These are phyloP conservation scores for Ophiostoma sp. DNA, from an alignment of 2,329 filamentous ascomycete species.

Conservation along the genomic window DNA sequence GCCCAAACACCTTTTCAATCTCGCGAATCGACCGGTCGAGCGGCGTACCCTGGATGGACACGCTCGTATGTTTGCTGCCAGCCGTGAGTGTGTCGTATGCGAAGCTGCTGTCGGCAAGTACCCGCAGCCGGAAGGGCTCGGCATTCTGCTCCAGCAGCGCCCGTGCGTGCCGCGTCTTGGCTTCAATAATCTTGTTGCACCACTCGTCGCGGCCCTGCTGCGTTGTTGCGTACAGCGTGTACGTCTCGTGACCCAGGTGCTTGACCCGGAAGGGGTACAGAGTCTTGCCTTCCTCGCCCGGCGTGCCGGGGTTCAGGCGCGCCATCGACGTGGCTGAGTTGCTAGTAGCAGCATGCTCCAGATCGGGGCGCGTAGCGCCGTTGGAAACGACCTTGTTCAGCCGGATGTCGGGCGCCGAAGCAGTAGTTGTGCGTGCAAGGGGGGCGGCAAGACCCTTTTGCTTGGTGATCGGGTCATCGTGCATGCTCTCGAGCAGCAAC, in stretches of 20 bases:
- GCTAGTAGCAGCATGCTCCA: slow-evolving; percentile 64
- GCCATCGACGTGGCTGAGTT: slow-evolving; percentile 56
- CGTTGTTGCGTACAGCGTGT: slow-evolving; percentile 80
- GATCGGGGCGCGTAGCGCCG: slow-evolving; percentile 45
- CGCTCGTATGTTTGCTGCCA: slow-evolving; percentile 56
- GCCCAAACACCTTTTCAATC: slow-evolving; percentile 71
- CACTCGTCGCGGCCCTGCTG: slow-evolving; percentile 74
- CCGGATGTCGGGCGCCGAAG: slow-evolving; percentile 51
- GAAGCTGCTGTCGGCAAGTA: slow-evolving; percentile 90
- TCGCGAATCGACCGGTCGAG: slow-evolving; percentile 86
- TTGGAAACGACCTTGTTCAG: slow-evolving; percentile 53
- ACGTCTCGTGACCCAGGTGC: slow-evolving; percentile 88
- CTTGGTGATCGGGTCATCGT: slow-evolving; percentile 86
- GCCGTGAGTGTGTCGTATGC: slow-evolving; percentile 63
- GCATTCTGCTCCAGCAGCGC: slow-evolving; percentile 88
- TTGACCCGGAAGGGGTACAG: slow-evolving; percentile 94
- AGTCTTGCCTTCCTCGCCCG: slow-evolving; percentile 69
- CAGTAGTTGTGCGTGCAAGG: slow-evolving; percentile 54
- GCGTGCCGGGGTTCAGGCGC: slow-evolving; percentile 40
- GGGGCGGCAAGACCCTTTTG: slow-evolving; percentile 66
- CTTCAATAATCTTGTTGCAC: slow-evolving; percentile 90
- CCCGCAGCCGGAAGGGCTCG: slow-evolving; percentile 85
- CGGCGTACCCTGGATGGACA: slow-evolving; percentile 84
- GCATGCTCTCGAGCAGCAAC: slow-evolving; percentile 82
- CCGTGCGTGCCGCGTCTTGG: slow-evolving; percentile 88